Conservation (phyloP, 2,329 filamentous ascomycete genomes). For the Clarireedia homoeocarpa region DNA sequence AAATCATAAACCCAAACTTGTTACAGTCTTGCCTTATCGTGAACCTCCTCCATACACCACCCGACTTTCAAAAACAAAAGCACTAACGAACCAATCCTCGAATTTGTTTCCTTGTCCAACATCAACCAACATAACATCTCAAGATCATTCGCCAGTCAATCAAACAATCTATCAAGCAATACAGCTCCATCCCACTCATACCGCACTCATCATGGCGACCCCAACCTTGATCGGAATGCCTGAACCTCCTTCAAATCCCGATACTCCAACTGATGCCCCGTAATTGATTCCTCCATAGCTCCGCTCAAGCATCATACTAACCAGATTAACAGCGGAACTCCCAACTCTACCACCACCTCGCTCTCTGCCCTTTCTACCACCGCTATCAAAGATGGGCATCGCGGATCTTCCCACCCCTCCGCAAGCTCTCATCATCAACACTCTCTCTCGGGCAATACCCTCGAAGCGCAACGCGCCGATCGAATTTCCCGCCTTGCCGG, state of each 20-base stretch:
- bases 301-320: slow-evolving; percentile 15
- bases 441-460: slow-evolving; percentile 59
- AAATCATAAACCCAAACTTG: no score
- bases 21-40: no score
- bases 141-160: background rate
- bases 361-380: slow-evolving; percentile 88
- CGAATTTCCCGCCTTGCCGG: slow-evolving; percentile 91
- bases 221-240: slow-evolving; percentile 74
- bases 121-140: no score
- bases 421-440: slow-evolving; percentile 49
- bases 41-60: no score
- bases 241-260: slow-evolving; percentile 71
- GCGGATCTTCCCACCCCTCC: slow-evolving; percentile 63
- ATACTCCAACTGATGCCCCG: slow-evolving; percentile 86
- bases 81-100: no score
- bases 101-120: no score
- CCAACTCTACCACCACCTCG: slow-evolving; percentile 85
- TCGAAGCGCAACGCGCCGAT: slow-evolving; percentile 88
- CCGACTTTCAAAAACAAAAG: no score
- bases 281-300: slow-evolving; percentile 35
- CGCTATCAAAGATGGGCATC: slow-evolving; percentile 93
- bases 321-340: slow-evolving; percentile 62
- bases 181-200: background rate
- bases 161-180: background rate
- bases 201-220: slow-evolving; percentile 10